Evolutionary conservation across 1,139 yeast species (phyloP), one percentile per base, ranked within the genome.

Genomic region (Diutina siamensis): DNA sequence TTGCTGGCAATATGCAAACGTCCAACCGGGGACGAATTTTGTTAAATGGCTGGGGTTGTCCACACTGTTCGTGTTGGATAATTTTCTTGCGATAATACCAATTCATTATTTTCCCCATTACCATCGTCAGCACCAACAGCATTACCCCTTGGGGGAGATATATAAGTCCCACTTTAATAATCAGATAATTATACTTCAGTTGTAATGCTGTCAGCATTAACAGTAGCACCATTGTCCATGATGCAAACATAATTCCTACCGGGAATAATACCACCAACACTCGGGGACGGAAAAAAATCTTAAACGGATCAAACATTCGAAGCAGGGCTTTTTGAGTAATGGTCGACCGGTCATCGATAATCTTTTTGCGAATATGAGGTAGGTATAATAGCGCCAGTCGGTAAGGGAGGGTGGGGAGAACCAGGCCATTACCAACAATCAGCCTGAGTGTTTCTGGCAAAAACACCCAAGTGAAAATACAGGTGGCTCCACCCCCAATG

Each of bases 371-470:
- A 46, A 61, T 60, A 35, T 52, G 55, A 0, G 65, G 63, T 2
- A 65, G 46, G 7, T 51, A 48, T 19, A 64, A 51, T 19, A 63
- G 51, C 1, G 63, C 58, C 47, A 63, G 55, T 18, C 51, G 51
- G 48, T 65, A 57, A 3, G 59, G 15, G 0, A 53, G 18, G 7
- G 48, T 50, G 1, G 72, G 72, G 3, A 44, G 38, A 0, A 68
- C 53, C 2, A 69, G 60, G 2, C 72, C 72, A 51, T 68, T 67
- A 0, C 92, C 94, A 2, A 79, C 88, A 8, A 81, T 58, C 0
- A 74, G 61, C 48, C 94, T 65, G 49, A 75, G 76, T 0, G 95
- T 85, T 55, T 86, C 95, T 0, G 94, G 94, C 10, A 84, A 56
- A 0, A 71, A 45, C 1, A 78, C 20, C 2, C 70, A 56, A 1